Conservation (phyloP, 768 basidiomycete species). For the Psilocybe sp. region DNA sequence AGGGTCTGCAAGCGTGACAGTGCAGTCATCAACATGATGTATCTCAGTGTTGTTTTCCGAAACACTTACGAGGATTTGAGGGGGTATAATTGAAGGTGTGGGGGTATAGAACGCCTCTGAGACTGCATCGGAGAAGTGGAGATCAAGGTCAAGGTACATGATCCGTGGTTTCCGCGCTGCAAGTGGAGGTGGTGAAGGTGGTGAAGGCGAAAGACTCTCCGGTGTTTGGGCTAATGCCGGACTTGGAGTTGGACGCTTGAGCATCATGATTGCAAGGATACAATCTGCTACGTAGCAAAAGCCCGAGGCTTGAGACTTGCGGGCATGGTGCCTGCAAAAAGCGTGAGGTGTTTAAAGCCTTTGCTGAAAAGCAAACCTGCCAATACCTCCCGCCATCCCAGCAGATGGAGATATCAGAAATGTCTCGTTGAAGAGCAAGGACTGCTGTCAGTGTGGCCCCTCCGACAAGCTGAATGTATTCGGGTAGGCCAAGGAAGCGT, state of each 20-base stretch:
- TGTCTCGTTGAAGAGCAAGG: slow-evolving; percentile 46
- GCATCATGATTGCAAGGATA: slow-evolving; percentile 72
- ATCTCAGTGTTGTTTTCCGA: background rate
- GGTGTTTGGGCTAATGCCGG: too few relatives aligned
- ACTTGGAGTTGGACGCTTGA: slow-evolving; percentile 38
- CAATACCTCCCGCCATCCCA: slow-evolving; percentile 88
- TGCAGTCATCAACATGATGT: background rate
- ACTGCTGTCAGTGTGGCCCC: slow-evolving; percentile 80
- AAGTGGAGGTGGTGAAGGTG: slow-evolving; percentile 5
- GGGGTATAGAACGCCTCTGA: slow-evolving; percentile 67
- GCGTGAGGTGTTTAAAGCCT: background rate
- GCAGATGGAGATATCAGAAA: slow-evolving; percentile 65
- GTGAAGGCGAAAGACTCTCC: background rate
- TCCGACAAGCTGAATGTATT: slow-evolving; percentile 70
- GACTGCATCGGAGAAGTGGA: slow-evolving; percentile 90
- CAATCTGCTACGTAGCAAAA: slow-evolving; percentile 96
- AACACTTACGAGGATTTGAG: slow-evolving; percentile 46
- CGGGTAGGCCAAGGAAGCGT: slow-evolving; percentile 61
- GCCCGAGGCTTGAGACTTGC: slow-evolving; percentile 74
- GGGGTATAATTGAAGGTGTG: slow-evolving; percentile 21
- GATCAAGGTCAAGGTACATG: slow-evolving; percentile 90
- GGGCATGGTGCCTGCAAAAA: slow-evolving; percentile 73
- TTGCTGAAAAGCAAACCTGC: background rate
- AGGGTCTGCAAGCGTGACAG: slow-evolving; percentile 50
- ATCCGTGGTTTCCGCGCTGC: slow-evolving; percentile 47